phyloP scores from a whole-genome alignment of 192 early-diverging fungal species.

The Pecoramyces ruminantium region DNA sequence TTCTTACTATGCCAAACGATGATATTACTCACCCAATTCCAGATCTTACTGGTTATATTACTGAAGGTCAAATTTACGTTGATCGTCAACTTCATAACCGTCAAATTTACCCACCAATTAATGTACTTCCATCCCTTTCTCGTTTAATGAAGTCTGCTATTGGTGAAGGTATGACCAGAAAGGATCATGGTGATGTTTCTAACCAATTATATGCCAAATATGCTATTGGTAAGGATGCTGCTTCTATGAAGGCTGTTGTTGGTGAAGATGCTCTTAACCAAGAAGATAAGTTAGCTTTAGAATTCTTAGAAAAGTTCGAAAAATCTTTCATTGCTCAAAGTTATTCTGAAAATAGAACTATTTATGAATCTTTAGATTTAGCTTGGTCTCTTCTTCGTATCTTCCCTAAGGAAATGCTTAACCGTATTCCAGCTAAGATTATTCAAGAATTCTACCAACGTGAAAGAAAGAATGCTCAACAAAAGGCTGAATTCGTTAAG shows the following conservation, averaged over 20 bases:
- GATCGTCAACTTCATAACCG: slow-evolving; percentile 97
- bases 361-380: slow-evolving; percentile 88
- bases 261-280: slow-evolving; percentile 97
- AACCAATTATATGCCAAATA: slow-evolving; percentile 99
- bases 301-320: slow-evolving; percentile 99
- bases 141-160: slow-evolving; percentile 99
- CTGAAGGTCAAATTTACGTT: slow-evolving; percentile 98
- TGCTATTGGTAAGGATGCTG: slow-evolving; percentile 95
- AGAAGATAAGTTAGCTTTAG: slow-evolving; percentile 92
- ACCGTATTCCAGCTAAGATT: slow-evolving; percentile 93
- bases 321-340: slow-evolving; percentile 94
- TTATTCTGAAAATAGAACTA: slow-evolving; percentile 86
- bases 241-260: slow-evolving; percentile 99
- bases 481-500: background rate
- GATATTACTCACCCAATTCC: slow-evolving; percentile 99
- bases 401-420: slow-evolving; percentile 99
- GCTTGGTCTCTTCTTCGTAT: slow-evolving; percentile 98
- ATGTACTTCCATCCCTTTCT: slow-evolving; percentile 94
- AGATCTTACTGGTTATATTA: slow-evolving; percentile 99
- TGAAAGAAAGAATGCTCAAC: slow-evolving; percentile 13
- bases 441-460: slow-evolving; percentile 89
- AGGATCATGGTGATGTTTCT: slow-evolving; percentile 97
- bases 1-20: slow-evolving; percentile 99
- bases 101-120: slow-evolving; percentile 99
- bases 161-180: slow-evolving; percentile 91